Base-by-base conservation (phyloP, 2,329 filamentous ascomycete species). In the Trichoderma sp. region DNA sequence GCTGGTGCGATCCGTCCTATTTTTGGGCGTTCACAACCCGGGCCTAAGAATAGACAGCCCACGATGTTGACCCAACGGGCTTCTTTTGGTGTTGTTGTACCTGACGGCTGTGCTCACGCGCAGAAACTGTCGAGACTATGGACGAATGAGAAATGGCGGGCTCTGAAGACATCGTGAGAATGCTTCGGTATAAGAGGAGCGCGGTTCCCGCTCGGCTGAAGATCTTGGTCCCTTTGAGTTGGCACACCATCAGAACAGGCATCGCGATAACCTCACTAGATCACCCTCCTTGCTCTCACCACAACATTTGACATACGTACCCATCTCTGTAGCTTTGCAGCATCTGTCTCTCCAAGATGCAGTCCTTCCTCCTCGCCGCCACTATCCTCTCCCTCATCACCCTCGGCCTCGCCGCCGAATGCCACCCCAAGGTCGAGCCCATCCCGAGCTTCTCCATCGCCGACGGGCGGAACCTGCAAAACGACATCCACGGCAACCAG, bases 401-500 rank as follows among this genome's bases (percentile, higher is more conserved):
- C n/a, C 30, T 60, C 10, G 57, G 57, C 45, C 51, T 50, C n/a
- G 57, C 57, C 3, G 34, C 34, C 30, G 34, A 43, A 12, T 60
- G 57, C 57, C 19, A 43, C 45, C 15, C 45, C n/a, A 41, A 51
- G 6, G 30, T 26, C 0, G 57, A 51, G 5, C 34, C 57, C 45
- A 60, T 60, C 12, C 57, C 57, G 12, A 51, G n/a, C 57, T 60
- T 60, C n/a, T 60, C 57, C 34, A 10, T 60, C 21, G 5, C 57
- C 14, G 57, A 60, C 10, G 57, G 30, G 5, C 39, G 57, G 28
- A 51, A 43, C 17, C 45, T 60, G 17, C 57, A 60, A 2, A 60
- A 60, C 34, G 57, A 60, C 17, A 43, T 60, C 47, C 45, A 50
- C 57, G 57, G 57, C 45, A 60, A 60, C 57, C 26, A 50, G 44